These are phyloP conservation scores for Saitoella complicata DNA, from an alignment of 805 yeast genomes.

Conservation along the genomic window DNA sequence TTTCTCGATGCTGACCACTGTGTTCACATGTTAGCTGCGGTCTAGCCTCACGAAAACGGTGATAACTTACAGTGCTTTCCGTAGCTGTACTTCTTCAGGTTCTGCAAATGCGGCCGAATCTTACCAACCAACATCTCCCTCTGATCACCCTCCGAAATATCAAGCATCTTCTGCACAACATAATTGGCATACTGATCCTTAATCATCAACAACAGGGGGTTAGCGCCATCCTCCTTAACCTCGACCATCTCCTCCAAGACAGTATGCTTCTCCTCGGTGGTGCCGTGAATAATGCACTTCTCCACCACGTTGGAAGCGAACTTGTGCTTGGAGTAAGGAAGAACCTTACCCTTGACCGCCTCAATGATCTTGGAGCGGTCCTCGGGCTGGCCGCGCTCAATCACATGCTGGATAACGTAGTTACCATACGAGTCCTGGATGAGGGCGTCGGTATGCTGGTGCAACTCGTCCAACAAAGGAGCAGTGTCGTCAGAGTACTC, in stretches of 20 bases:
- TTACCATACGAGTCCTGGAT: slow-evolving; percentile 96
- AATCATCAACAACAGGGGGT: slow-evolving; percentile 66
- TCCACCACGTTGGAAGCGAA: slow-evolving; percentile 97
- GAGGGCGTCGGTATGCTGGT: slow-evolving; percentile 52
- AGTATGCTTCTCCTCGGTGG: slow-evolving; percentile 39
- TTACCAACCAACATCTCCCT: slow-evolving; percentile 54
- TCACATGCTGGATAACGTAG: slow-evolving; percentile 89
- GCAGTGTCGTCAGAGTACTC: slow-evolving; percentile 54
- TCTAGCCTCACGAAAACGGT: slow-evolving; percentile 32
- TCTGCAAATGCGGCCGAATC: slow-evolving; percentile 64
- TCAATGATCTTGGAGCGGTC: slow-evolving; percentile 49
- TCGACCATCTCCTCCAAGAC: slow-evolving; percentile 45
- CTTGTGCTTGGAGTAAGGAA: slow-evolving; percentile 82
- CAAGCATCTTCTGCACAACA: slow-evolving; percentile 88
- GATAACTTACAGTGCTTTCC: slow-evolving; percentile 43
- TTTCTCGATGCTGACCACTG: slow-evolving; percentile 11
- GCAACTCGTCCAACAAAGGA: slow-evolving; percentile 53
- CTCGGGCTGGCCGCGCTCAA: slow-evolving; percentile 52
- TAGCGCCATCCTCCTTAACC: slow-evolving; percentile 22
- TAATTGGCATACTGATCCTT: slow-evolving; percentile 96
- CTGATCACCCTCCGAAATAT: slow-evolving; percentile 54
- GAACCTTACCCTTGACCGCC: slow-evolving; percentile 54
- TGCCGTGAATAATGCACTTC: slow-evolving; percentile 69
- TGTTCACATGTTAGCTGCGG: no score
- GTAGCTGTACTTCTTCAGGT: slow-evolving; percentile 48